These are phyloP conservation scores for Chrysanthemum lavandulifolium DNA, from an alignment of 129 eudicot species.

Conservation along the genomic window DNA sequence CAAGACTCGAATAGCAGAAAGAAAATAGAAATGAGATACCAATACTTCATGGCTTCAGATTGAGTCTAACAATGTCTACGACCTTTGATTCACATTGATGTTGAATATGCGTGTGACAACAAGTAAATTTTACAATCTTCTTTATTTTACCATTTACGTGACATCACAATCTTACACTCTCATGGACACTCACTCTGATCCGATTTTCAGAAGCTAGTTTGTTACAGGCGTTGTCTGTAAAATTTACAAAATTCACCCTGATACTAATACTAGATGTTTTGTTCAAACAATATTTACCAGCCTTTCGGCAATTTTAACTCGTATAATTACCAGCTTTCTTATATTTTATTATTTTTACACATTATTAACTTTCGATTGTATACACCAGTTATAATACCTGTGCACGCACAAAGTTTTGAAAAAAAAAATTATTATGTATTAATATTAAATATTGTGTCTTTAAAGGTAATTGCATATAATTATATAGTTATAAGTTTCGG, in stretches of 20 bases:
- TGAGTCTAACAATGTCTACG: background rate
- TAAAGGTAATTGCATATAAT: too few relatives aligned
- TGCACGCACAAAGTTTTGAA: too few relatives aligned
- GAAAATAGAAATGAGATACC: conserved; percentile 12
- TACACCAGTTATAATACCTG: too few relatives aligned
- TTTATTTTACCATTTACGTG: background rate
- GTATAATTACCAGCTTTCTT: too few relatives aligned
- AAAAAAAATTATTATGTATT: too few relatives aligned
- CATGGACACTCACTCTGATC: background rate
- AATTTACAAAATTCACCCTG: background rate
- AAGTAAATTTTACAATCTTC: background rate
- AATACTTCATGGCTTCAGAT: conserved; percentile 12
- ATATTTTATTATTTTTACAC: too few relatives aligned
- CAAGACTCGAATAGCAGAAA: background rate
- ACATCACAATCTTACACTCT: background rate
- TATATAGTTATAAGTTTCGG: too few relatives aligned
- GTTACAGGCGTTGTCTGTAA: background rate
- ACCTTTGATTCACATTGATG: background rate
- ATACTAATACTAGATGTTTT: background rate
- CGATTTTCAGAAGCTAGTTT: conserved; percentile 2
- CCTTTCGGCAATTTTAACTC: too few relatives aligned
- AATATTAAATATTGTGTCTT: too few relatives aligned
- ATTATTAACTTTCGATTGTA: too few relatives aligned
- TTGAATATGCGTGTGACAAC: background rate
- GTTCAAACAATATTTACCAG: too few relatives aligned